Evolutionary conservation across 768 basidiomycete genomes (phyloP).

Genomic region (Tephrocybe sp.): DNA sequence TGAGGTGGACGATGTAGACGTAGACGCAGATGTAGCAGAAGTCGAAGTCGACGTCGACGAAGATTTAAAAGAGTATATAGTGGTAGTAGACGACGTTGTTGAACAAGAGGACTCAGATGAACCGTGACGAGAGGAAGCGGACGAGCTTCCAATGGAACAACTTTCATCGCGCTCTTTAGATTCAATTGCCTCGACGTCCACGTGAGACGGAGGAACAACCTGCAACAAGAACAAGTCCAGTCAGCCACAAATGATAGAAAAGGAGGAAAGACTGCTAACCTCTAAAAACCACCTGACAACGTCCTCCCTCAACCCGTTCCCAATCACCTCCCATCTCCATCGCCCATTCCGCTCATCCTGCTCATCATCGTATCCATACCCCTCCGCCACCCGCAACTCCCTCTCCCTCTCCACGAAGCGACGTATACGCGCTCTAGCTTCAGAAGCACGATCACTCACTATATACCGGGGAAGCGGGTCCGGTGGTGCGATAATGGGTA

Average conservation of each 20-base stretch:
- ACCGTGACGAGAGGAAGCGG: too few relatives aligned
- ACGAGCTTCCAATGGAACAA: too few relatives aligned
- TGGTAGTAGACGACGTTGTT: too few relatives aligned
- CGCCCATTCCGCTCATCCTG: neutral
- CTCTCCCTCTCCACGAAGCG: slow-evolving; percentile 3
- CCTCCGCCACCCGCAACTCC: neutral
- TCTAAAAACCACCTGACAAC: slow-evolving; percentile 2
- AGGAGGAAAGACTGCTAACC: neutral
- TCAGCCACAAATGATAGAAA: neutral
- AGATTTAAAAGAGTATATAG: too few relatives aligned
- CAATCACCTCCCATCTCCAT: slow-evolving; percentile 4
- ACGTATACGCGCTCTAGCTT: neutral
- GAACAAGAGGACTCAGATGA: too few relatives aligned
- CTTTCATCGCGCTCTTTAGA: too few relatives aligned
- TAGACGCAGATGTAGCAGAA: too few relatives aligned
- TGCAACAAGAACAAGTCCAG: neutral
- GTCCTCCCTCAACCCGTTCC: slow-evolving; percentile 1
- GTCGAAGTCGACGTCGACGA: too few relatives aligned
- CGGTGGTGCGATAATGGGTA: slow-evolving; percentile 5
- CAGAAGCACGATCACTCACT: neutral
- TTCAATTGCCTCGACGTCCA: too few relatives aligned
- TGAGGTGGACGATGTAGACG: neutral
- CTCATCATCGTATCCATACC: neutral
- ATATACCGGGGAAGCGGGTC: neutral
- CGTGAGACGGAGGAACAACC: neutral